Conservation (phyloP, 441 rosid species). For the Arabidopsis lyrata region DNA sequence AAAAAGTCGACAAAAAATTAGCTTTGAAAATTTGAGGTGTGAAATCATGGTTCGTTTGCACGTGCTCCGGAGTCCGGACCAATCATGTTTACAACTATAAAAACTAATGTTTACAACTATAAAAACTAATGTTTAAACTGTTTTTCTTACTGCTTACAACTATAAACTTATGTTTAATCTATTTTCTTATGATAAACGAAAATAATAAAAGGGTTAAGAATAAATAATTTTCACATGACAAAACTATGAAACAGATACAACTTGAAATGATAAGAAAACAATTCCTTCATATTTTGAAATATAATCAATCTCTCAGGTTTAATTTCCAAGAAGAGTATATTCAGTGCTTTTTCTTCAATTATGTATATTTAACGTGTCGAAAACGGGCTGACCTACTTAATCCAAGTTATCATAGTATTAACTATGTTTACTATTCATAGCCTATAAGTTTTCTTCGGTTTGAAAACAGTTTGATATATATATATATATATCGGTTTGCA, state of each 20-base stretch:
- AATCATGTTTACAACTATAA: not conserved
- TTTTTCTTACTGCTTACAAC: not conserved
- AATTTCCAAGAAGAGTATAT: not conserved
- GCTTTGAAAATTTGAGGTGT: not conserved
- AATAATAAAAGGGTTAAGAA: not conserved
- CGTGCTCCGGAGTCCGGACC: not conserved
- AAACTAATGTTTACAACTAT: not conserved
- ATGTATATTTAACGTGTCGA: not conserved
- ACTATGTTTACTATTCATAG: not conserved
- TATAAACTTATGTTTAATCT: not conserved
- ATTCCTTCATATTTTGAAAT: not conserved
- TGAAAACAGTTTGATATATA: conserved; percentile 9
- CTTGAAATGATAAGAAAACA: too few species aligned
- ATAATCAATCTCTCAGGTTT: not conserved
- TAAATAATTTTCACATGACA: not conserved
- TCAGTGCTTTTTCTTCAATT: not conserved
- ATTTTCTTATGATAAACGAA: not conserved
- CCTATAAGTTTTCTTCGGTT: not conserved
- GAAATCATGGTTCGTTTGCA: not conserved
- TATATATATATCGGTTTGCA: not conserved
- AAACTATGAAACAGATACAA: too few species aligned
- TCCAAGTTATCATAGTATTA: not conserved
- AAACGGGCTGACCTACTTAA: too few species aligned
- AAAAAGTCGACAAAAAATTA: too few species aligned
- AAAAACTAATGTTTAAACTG: not conserved